These are phyloP conservation scores for Fennellomyces sp. DNA, from an alignment of 371 early-diverging fungal genomes.

Conservation along the genomic window DNA sequence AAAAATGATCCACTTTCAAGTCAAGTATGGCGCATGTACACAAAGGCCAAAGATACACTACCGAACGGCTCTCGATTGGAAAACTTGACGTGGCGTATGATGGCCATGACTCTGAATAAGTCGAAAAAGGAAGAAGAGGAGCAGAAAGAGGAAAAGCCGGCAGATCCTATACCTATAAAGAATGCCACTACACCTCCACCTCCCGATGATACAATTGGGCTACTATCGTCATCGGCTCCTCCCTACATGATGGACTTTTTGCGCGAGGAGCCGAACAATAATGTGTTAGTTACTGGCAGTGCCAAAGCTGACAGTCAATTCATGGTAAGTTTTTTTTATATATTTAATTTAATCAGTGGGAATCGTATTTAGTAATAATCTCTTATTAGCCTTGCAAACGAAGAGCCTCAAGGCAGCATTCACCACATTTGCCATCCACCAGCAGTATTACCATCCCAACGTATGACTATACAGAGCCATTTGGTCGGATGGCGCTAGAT, in stretches of 20 bases:
- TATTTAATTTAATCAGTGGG: no score
- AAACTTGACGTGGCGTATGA: conserved; percentile 66
- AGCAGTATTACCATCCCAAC: conserved; percentile 23
- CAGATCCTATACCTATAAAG: not conserved
- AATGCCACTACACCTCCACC: conserved; percentile 20
- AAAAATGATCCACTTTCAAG: conserved; percentile 50
- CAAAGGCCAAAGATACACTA: conserved; percentile 58
- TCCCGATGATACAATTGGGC: conserved; percentile 31
- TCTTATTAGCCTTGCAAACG: conserved; percentile 17
- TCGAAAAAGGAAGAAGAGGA: conserved; percentile 15
- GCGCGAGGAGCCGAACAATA: conserved; percentile 9
- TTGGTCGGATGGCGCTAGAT: conserved; percentile 6
- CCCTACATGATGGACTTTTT: conserved; percentile 34
- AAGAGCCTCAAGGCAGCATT: conserved; percentile 5
- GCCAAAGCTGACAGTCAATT: conserved; percentile 6
- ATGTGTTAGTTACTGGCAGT: conserved; percentile 13
- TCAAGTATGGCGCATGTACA: conserved; percentile 62
- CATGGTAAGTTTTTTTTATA: conserved; percentile 9
- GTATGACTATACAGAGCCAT: conserved; percentile 4
- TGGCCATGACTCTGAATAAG: conserved; percentile 55
- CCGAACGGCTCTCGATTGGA: conserved; percentile 61
- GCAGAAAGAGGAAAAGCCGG: not conserved
- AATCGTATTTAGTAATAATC: no score
- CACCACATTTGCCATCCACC: conserved; percentile 4
- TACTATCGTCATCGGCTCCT: conserved; percentile 36